These are phyloP conservation scores for Tolypocladium pustulatum DNA, from an alignment of 2,329 filamentous ascomycete genomes.

Conservation along the genomic window DNA sequence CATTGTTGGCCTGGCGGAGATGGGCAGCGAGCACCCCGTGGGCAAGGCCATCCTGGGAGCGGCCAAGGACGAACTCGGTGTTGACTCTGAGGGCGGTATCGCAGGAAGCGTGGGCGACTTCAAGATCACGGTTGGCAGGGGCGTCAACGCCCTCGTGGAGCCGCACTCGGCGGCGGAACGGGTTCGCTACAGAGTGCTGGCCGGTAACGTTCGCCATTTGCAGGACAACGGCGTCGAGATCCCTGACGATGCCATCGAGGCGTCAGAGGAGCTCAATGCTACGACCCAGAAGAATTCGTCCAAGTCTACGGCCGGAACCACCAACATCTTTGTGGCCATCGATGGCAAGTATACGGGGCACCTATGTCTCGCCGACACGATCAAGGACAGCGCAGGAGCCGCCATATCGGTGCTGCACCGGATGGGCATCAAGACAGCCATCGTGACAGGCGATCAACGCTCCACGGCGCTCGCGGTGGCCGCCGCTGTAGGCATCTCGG, in stretches of 20 bases:
- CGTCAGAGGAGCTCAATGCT: slow-evolving; percentile 48
- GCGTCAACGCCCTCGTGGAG: slow-evolving; percentile 73
- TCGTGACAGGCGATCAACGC: slow-evolving; percentile 87
- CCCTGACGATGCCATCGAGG: slow-evolving; percentile 50
- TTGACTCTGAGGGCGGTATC: slow-evolving; percentile 62
- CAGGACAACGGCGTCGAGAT: slow-evolving; percentile 58
- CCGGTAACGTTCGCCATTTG: slow-evolving; percentile 76
- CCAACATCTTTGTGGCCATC: slow-evolving; percentile 85
- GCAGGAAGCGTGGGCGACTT: slow-evolving; percentile 84
- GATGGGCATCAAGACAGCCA: slow-evolving; percentile 78
- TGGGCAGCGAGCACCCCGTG: slow-evolving; percentile 91
- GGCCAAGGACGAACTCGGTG: slow-evolving; percentile 64
- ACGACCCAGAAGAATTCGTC: slow-evolving; percentile 18
- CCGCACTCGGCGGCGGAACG: slow-evolving; percentile 59
- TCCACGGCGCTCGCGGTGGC: slow-evolving; percentile 80
- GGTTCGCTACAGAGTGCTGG: slow-evolving; percentile 64
- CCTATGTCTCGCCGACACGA: slow-evolving; percentile 75
- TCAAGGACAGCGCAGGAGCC: slow-evolving; percentile 79
- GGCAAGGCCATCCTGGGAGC: slow-evolving; percentile 74
- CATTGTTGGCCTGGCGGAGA: slow-evolving; percentile 89
- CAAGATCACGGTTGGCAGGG: slow-evolving; percentile 70
- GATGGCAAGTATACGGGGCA: slow-evolving; percentile 72
- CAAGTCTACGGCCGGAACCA: slow-evolving; percentile 51
- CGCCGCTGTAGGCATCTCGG: slow-evolving; percentile 66
- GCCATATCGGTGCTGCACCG: slow-evolving; percentile 71